Conservation (phyloP, 352 stramenopile genomes). For the Phytophthora litchii region DNA sequence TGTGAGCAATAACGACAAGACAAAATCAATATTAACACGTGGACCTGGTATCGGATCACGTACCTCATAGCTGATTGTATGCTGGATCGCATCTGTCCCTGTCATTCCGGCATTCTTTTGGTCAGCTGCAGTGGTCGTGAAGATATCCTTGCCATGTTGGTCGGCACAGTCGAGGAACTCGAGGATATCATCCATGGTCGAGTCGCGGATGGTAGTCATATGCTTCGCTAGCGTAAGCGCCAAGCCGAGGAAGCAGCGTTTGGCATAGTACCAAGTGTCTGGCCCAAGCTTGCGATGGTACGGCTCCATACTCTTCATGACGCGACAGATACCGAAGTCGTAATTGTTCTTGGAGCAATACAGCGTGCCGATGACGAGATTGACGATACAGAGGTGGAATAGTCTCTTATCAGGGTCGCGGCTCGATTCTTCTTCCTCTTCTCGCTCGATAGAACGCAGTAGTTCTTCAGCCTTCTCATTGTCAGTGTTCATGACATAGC, state of each 20-base stretch:
- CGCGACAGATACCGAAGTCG: conserved; percentile 95
- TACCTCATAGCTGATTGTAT: conserved; percentile 94
- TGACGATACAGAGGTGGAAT: conserved; percentile 97
- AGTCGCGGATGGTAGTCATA: conserved; percentile 95
- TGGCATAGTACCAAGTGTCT: conserved; percentile 97
- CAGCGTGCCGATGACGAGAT: conserved; percentile 97
- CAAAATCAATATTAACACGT: background rate
- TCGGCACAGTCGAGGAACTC: conserved; percentile 93
- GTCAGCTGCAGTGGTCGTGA: conserved; percentile 75
- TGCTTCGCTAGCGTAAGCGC: conserved; percentile 94
- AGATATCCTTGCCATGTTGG: conserved; percentile 92
- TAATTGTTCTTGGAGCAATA: conserved; percentile 99
- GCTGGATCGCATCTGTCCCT: conserved; percentile 49
- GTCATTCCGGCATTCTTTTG: conserved; percentile 27
- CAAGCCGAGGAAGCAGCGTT: conserved; percentile 95
- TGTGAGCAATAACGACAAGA: conserved; percentile 18
- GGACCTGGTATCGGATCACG: background rate
- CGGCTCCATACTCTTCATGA: conserved; percentile 96
- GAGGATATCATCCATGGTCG: conserved; percentile 94
- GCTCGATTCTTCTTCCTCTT: conserved; percentile 91
- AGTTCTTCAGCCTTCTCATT: conserved; percentile 97
- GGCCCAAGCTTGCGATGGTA: conserved; percentile 96
- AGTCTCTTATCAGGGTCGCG: conserved; percentile 90
- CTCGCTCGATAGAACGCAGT: conserved; percentile 94
- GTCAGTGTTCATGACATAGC: conserved; percentile 97